Evolutionary conservation across 2,329 filamentous ascomycete genomes (phyloP), one percentile per base, ranked within the genome.

Genomic region (Colletotrichum eremochloae): DNA sequence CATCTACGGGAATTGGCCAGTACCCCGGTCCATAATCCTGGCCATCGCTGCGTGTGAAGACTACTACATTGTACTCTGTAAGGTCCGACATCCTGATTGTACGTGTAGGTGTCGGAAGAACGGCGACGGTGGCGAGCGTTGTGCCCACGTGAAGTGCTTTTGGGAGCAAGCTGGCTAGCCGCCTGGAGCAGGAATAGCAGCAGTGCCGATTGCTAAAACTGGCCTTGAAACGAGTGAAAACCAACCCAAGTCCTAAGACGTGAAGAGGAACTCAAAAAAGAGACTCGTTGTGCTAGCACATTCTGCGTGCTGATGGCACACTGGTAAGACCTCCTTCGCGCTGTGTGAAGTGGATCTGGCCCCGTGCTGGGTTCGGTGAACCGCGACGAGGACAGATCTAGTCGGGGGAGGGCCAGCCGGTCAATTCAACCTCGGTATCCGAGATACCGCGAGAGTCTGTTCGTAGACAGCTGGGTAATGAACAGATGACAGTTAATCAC

Each of bases 31-130:
- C 84, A 9, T 80, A 82, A 63, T 86, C 84, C 55, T 80, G 79
- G 24, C 85, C 85, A 78, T 87, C 85, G 75, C 83, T 86, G 63
- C 85, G 82, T 7, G 80, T 80, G 52, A 87, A 80, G 63, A 80
- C 78, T 31, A 86, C 77, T 24, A 71, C 31, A 4, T 57, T 48
- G 53, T 67, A 73, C 20, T 73, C 71, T 38, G 61, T 53, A 24
- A 70, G 42, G 8, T 73, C 71, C 3, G 71, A 46, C 68, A 71
- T 69, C 12, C n/a, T 65, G 67, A 29, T 9, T 40, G 36, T 29
- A 24, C 15, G 38, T 36, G 11, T 40, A 29, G 14, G 38, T 48
- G 24, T n/a, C 38, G 44, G 29, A 52, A 29, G 29, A 46, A 44
- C 14, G 55, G 18, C 48, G 55, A 61, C 12, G 31, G 8, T 11